Conservation (phyloP, 2,329 filamentous ascomycete species). For the Paecilomyces variotii region DNA sequence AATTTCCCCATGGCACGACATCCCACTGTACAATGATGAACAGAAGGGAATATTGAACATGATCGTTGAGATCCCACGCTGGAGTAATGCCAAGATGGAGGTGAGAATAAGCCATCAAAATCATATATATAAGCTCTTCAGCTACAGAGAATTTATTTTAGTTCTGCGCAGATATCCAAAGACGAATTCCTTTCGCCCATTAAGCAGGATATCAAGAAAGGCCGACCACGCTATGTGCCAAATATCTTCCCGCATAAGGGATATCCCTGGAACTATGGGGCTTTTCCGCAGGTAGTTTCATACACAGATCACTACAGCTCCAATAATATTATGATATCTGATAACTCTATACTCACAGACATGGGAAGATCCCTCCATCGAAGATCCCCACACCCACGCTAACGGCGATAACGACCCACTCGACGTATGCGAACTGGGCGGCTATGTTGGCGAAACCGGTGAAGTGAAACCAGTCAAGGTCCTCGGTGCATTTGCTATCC, state of each 20-base stretch:
- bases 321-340: not conserved
- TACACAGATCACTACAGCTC: not conserved
- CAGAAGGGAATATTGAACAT: constrained; percentile 88
- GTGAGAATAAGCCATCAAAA: constrained; percentile 42
- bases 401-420: constrained; percentile 93
- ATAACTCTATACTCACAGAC: constrained; percentile 51
- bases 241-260: constrained; percentile 98
- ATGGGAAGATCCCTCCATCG: constrained; percentile 83
- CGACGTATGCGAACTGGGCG: constrained; percentile 90
- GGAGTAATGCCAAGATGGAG: constrained; percentile 94
- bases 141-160: not conserved
- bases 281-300: constrained; percentile 70
- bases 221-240: constrained; percentile 86
- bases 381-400: constrained; percentile 88
- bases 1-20: constrained; percentile 83
- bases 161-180: constrained; percentile 65
- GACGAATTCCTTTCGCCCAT: constrained; percentile 85
- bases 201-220: constrained; percentile 92
- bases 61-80: constrained; percentile 88
- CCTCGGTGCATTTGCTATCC: constrained; percentile 84
- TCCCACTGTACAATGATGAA: constrained; percentile 81
- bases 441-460: constrained; percentile 77
- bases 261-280: constrained; percentile 95
- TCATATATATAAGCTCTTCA: not conserved
- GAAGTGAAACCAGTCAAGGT: constrained; percentile 96